Conservation (phyloP, 1,284 basidiomycete genomes). For the Trametes sp. region DNA sequence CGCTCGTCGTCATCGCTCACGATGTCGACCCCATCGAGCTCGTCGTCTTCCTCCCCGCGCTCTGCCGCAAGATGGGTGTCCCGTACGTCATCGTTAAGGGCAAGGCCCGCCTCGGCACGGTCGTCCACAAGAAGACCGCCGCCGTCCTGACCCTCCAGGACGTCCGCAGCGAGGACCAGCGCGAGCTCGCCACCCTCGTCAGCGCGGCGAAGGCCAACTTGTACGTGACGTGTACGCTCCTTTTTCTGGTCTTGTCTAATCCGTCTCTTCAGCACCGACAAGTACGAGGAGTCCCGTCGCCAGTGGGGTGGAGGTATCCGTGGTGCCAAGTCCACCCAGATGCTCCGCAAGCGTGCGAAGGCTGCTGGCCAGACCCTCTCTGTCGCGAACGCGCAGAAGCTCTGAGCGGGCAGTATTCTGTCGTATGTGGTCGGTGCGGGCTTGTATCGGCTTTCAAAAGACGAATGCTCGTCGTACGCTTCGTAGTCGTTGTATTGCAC, state of each 20-base stretch:
- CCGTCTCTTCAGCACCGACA: slow-evolving; percentile 80
- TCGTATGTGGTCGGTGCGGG: slow-evolving; percentile 16
- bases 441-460: slow-evolving; percentile 23
- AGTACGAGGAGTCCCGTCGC: slow-evolving; percentile 91
- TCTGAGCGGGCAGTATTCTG: slow-evolving; percentile 47
- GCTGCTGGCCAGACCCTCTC: slow-evolving; percentile 75
- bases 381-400: slow-evolving; percentile 66
- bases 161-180: slow-evolving; percentile 93
- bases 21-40: slow-evolving; percentile 99
- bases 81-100: slow-evolving; percentile 99
- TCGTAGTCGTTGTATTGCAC: slow-evolving; percentile 21
- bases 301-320: slow-evolving; percentile 97
- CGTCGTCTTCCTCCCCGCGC: slow-evolving; percentile 96
- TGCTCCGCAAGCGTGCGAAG: slow-evolving; percentile 95
- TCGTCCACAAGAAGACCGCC: slow-evolving; percentile 98
- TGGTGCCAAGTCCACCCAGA: slow-evolving; percentile 92
- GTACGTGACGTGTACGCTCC: slow-evolving; percentile 54
- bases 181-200: slow-evolving; percentile 93
- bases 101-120: slow-evolving; percentile 96
- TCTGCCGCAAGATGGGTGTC: slow-evolving; percentile 99
- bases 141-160: slow-evolving; percentile 93
- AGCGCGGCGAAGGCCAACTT: slow-evolving; percentile 98
- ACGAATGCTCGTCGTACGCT: slow-evolving; percentile 15
- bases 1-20: slow-evolving; percentile 96
- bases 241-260: slow-evolving; percentile 7